These are phyloP conservation scores for Picochlorum costavermella DNA, from an alignment of 139 green algal species.

Conservation along the genomic window DNA sequence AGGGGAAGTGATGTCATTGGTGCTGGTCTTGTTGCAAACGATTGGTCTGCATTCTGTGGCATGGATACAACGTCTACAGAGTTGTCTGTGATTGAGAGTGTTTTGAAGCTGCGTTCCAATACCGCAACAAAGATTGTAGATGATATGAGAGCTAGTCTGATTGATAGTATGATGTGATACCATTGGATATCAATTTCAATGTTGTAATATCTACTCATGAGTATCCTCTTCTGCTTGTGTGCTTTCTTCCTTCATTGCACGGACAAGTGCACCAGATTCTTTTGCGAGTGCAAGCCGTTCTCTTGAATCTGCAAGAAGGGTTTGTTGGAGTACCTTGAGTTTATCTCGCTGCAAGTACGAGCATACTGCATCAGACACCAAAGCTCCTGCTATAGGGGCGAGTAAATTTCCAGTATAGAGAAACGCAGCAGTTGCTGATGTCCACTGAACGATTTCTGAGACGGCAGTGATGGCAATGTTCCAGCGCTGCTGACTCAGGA, in stretches of 20 bases:
- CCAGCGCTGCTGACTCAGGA: slow-evolving; percentile 5
- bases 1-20: slow-evolving; percentile 89
- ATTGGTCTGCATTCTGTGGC: slow-evolving; percentile 95
- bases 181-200: background rate
- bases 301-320: background rate
- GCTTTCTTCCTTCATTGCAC: background rate
- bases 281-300: background rate
- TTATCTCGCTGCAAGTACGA: background rate
- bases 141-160: slow-evolving; percentile 82
- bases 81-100: slow-evolving; percentile 87
- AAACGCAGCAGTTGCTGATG: background rate
- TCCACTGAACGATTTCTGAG: slow-evolving; percentile 3
- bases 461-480: background rate
- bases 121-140: slow-evolving; percentile 75
- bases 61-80: slow-evolving; percentile 96
- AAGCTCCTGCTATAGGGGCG: slow-evolving; percentile 1
- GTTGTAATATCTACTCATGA: background rate
- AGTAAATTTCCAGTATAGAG: slow-evolving; percentile 13
- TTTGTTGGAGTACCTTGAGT: background rate
- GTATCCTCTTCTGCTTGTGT: background rate
- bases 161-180: slow-evolving; percentile 78
- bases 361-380: slow-evolving; percentile 6
- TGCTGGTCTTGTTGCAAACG: slow-evolving; percentile 81
- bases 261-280: background rate
- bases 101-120: slow-evolving; percentile 88